Conservation (phyloP, 768 basidiomycete species). For the Tricholoma sp. region DNA sequence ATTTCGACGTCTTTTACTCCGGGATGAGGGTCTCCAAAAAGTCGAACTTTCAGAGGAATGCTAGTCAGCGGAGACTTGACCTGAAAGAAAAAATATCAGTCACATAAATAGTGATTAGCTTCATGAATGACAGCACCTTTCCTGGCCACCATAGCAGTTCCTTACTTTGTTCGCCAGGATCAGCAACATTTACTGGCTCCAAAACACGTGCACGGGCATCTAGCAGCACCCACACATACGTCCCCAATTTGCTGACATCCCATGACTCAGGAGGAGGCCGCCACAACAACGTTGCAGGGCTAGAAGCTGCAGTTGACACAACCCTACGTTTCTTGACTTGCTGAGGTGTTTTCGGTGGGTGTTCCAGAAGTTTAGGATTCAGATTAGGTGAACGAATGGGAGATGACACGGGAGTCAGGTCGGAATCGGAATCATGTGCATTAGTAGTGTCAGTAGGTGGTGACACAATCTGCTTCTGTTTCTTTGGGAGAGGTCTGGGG, state of each 20-base stretch:
- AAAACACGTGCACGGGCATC: constrained; percentile 32
- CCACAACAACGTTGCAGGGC: not conserved
- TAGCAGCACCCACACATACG: constrained; percentile 51
- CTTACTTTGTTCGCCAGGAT: constrained; percentile 10
- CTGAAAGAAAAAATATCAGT: constrained; percentile 9
- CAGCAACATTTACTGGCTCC: constrained; percentile 22
- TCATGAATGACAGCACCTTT: constrained; percentile 37
- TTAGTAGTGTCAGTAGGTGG: not conserved
- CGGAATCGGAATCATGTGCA: constrained; percentile 6
- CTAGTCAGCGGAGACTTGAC: constrained; percentile 11
- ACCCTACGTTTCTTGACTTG: not conserved
- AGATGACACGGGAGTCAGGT: constrained; percentile 14
- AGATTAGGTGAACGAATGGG: constrained; percentile 5
- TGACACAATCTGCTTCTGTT: not conserved
- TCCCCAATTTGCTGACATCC: constrained; percentile 25
- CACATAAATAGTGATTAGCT: constrained; percentile 1
- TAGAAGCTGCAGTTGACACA: not conserved
- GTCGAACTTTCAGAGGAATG: constrained; percentile 19
- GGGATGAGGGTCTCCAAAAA: constrained; percentile 20
- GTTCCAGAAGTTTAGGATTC: not conserved
- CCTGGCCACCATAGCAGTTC: constrained; percentile 68
- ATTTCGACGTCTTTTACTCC: constrained; percentile 27
- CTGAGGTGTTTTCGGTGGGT: constrained; percentile 2
- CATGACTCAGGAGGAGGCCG: constrained; percentile 10
- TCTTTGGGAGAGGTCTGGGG: constrained; percentile 4